Evolutionary conservation across 768 basidiomycete species (phyloP).

Genomic region (Mycena leptocephala): DNA sequence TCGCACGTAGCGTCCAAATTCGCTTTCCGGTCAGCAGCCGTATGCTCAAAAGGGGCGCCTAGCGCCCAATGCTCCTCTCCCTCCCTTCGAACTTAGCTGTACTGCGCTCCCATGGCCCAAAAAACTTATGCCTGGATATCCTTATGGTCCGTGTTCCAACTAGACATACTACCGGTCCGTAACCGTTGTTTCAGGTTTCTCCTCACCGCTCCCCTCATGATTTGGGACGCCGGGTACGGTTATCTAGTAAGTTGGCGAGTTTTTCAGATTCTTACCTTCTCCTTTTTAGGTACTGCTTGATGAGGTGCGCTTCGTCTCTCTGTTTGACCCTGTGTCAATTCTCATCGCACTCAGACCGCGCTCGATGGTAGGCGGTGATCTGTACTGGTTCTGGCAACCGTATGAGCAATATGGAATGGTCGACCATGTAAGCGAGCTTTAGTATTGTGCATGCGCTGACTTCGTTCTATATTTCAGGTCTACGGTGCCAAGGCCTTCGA

Average conservation of each 20-base stretch:
- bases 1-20: constrained; percentile 37
- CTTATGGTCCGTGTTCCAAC: constrained; percentile 49
- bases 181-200: constrained; percentile 57
- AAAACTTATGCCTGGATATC: constrained; percentile 64
- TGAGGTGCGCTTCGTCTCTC: constrained; percentile 44
- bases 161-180: neutral
- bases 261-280: neutral
- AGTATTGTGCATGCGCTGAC: neutral
- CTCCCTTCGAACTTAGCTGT: constrained; percentile 16
- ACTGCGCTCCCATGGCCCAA: constrained; percentile 25
- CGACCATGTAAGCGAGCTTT: constrained; percentile 45
- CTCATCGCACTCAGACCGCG: constrained; percentile 53
- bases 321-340: constrained; percentile 42
- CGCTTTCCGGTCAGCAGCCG: constrained; percentile 36
- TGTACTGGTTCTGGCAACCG: constrained; percentile 88
- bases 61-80: constrained; percentile 9
- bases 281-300: constrained; percentile 56
- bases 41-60: constrained; percentile 33
- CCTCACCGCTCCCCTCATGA: constrained; percentile 71
- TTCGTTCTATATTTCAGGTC: constrained; percentile 57
- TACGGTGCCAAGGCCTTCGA: constrained; percentile 80
- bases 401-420: constrained; percentile 80
- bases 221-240: constrained; percentile 80
- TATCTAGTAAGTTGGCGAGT: neutral
- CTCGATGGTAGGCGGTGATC: constrained; percentile 76